A percentile compares a stretch with the other conserved stretches of the same genome.
These are phyloP conservation scores for Tremellales sp. DNA, from an alignment of 1,284 basidiomycete genomes.

Conservation along the genomic window DNA sequence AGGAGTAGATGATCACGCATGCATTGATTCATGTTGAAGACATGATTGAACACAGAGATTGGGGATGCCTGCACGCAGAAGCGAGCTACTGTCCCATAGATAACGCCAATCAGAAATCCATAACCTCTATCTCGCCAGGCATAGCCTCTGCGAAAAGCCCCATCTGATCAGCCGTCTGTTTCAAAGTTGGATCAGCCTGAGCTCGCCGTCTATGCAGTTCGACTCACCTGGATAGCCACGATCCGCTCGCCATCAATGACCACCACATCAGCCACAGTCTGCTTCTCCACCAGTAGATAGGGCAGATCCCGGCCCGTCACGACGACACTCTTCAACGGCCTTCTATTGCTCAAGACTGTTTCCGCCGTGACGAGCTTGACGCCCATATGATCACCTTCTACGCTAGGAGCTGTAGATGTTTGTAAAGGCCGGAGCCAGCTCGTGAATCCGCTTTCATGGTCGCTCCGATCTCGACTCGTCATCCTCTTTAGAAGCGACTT, in stretches of 20 bases:
- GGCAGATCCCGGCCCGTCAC: slow-evolving; percentile 36
- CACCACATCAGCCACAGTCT: slow-evolving; percentile 22
- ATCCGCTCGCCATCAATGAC: slow-evolving; percentile 45
- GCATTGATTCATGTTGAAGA: no score
- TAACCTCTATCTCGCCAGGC: slow-evolving; percentile 16
- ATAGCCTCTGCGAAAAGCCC: slow-evolving; percentile 1
- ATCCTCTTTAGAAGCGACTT: no score
- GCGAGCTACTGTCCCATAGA: background rate
- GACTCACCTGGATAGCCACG: slow-evolving; percentile 35
- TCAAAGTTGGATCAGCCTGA: background rate
- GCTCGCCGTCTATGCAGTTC: background rate
- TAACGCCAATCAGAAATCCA: slow-evolving; percentile 26
- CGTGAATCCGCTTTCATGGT: no score
- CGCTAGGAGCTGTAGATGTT: background rate
- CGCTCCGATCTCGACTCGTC: no score
- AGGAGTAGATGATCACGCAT: background rate
- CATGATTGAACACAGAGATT: no score
- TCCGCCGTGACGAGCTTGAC: slow-evolving; percentile 26
- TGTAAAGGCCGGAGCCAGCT: no score
- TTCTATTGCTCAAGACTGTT: slow-evolving; percentile 15
- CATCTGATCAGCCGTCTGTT: background rate
- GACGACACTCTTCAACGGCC: slow-evolving; percentile 15
- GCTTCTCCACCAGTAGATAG: slow-evolving; percentile 28
- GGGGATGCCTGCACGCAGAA: no score
- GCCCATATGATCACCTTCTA: slow-evolving; percentile 20